Percentiles rank a stretch among this genome's conserved stretches.
Evolutionary conservation across 352 stramenopile genomes (phyloP).

Genomic region (Phytophthora tentaculata): DNA sequence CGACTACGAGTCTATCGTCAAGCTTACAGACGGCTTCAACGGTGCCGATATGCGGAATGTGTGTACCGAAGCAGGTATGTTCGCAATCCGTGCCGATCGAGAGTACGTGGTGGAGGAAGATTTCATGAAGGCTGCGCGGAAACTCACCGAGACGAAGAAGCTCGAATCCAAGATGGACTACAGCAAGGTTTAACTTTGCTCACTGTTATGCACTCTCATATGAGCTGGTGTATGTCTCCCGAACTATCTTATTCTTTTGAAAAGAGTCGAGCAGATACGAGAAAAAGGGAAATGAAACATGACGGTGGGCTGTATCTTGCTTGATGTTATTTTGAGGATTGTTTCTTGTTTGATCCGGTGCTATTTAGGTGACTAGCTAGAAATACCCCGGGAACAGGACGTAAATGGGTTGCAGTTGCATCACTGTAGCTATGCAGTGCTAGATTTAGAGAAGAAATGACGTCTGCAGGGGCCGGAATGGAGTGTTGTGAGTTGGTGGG

Average conservation of each 20-base stretch:
- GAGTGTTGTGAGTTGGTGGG: slow-evolving; percentile 68
- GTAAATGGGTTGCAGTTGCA: too few relatives aligned
- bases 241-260: slow-evolving; percentile 6
- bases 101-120: slow-evolving; percentile 99
- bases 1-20: slow-evolving; percentile 99
- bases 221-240: slow-evolving; percentile 11
- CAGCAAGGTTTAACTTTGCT: slow-evolving; percentile 96
- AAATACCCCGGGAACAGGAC: slow-evolving; percentile 21
- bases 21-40: slow-evolving; percentile 99
- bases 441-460: too few relatives aligned
- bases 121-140: slow-evolving; percentile 99
- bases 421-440: too few relatives aligned
- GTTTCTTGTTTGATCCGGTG: slow-evolving; percentile 1
- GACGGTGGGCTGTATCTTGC: slow-evolving; percentile 30
- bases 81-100: slow-evolving; percentile 98
- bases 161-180: slow-evolving; percentile 99
- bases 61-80: slow-evolving; percentile 96
- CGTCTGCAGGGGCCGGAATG: slow-evolving; percentile 22
- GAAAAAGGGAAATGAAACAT: slow-evolving; percentile 38
- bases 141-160: slow-evolving; percentile 99
- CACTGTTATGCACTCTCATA: not conserved
- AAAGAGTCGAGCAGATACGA: slow-evolving; percentile 23
- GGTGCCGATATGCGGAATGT: slow-evolving; percentile 99
- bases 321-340: slow-evolving; percentile 9
- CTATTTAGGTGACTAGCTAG: not conserved